Percentiles rank a stretch among this genome's conserved stretches.
Conservation (phyloP, 805 yeast species). For the Starmerella khaoyaiensis region DNA sequence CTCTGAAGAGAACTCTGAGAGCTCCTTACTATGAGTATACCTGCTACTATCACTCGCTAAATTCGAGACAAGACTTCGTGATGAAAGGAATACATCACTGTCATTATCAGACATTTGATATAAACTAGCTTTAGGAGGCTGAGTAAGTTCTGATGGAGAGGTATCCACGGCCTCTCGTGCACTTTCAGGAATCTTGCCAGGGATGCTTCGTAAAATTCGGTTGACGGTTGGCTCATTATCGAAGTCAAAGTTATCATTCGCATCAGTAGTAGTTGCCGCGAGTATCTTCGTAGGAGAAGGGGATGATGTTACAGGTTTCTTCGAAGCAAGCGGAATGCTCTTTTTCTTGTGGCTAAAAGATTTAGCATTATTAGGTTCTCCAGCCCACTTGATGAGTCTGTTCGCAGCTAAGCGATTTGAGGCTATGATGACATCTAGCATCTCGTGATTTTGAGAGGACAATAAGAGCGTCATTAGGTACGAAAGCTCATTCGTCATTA, state of each 20-base stretch:
- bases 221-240: neutral
- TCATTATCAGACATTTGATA: neutral
- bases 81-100: neutral
- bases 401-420: conserved; percentile 24
- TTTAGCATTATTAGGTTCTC: conserved; percentile 14
- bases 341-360: conserved; percentile 1
- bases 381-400: conserved; percentile 24
- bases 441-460: conserved; percentile 28
- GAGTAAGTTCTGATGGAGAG: neutral
- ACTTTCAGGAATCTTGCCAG: neutral
- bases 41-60: no score
- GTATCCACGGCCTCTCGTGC: neutral
- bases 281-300: no score
- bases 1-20: conserved; percentile 13
- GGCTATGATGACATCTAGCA: conserved; percentile 24
- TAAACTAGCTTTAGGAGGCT: neutral
- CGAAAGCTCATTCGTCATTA: conserved; percentile 32
- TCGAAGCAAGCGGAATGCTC: neutral
- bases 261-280: neutral
- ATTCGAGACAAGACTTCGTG: neutral
- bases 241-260: neutral
- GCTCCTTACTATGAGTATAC: neutral
- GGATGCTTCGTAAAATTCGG: neutral
- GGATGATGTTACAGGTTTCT: neutral
- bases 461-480: conserved; percentile 28